Base-by-base conservation (phyloP, 768 basidiomycete species). In the Termitomyces eurrhizus region DNA sequence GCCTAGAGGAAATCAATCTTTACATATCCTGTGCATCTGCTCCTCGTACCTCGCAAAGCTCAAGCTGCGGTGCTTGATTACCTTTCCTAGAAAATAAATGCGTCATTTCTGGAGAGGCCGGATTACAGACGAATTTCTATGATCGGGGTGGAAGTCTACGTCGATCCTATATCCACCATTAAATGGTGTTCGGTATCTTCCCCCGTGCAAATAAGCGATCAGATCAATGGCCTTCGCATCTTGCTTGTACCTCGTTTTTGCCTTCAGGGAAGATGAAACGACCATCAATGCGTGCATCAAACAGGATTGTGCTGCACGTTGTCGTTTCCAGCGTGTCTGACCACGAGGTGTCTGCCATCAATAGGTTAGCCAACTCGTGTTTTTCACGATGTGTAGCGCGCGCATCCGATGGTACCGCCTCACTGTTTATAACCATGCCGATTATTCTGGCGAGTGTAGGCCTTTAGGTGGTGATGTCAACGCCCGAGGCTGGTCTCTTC, bases 1-100 rank as follows among this genome's bases (percentile, higher is more conserved):
- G 78, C 78, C 86, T 87, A 58, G 53, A 54, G 24, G 57, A 52
- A 44, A 36, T 58, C 57, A 29, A 49, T 56, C 44, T 61, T 57
- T 68, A 32, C 9, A 24, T 52, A 36, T 37, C n/a, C 9, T n/a
- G 12, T 8, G 36, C 24, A 18, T 37, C n/a, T 11, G 14, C 3
- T 2, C 36, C 39, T 57, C 58, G 51, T 52, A 65, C 64, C 64
- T 62, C 61, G 14, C 64, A 65, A 24, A 62, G 46, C 18, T 62
- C 64, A 13, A 44, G 35, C 39, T 55, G 60, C 14, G 48, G 24
- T 26, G 46, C 49, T 21, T 56, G 35, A 36, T 32, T 16, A n/a
- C 8, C 21, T 57, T 57, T 56, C 32, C 56, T 57, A 21, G 49
- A 29, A 7, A 48, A 39, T 24, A n/a, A 13, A 29, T 13, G 42